Base-by-base conservation (phyloP, 345 rosid species). In the Hirschfeldia incana region DNA sequence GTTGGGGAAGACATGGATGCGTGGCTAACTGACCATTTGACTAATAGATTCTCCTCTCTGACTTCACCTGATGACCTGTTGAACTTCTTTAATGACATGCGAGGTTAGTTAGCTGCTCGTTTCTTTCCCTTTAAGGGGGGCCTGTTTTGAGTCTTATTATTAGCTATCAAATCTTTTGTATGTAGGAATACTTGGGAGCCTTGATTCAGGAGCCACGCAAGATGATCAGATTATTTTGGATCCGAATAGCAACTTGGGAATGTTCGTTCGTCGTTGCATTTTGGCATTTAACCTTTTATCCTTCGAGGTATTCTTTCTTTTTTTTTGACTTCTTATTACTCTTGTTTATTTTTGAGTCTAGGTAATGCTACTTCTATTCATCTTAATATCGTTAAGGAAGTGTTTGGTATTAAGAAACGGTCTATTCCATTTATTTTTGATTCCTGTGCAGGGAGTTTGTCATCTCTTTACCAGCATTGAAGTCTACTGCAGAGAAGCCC, bases 291-390 rank as follows among this genome's bases (percentile, higher is more conserved):
- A 90, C 76, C 72, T 86, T 36, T 80, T 95, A 53, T 85, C 90
- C 1, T 95, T 93, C 63, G 99, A 93, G 97, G 99, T 95, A 85
- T 70, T 72, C n/a, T n/a, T n/a, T n/a, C n/a, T n/a, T n/a, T n/a
- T n/a, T n/a, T n/a, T n/a, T n/a, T n/a, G n/a, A n/a, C n/a, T 21
- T 62, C 55, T 68, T 69, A 11, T 29, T 53, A 66, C 21, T 67
- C 21, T 55, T 29, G 28, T 42, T 65, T 67, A 17, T 67, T 64
- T 13, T n/a, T 63, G 17, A 26, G 42, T 6, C 44, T 63, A 63
- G 15, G 16, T 64, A 0, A 4, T 70, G 70, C 11, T 36, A 4
- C 21, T 63, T 0, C 21, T 62, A 29, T 58, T 16, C 59, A 28
- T 11, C 42, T 6, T 53, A 53, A 13, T 2, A 51, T 27, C 53